Conservation (phyloP, 129 eudicot genomes). For the Pseudognaphalium luteoalbum region DNA sequence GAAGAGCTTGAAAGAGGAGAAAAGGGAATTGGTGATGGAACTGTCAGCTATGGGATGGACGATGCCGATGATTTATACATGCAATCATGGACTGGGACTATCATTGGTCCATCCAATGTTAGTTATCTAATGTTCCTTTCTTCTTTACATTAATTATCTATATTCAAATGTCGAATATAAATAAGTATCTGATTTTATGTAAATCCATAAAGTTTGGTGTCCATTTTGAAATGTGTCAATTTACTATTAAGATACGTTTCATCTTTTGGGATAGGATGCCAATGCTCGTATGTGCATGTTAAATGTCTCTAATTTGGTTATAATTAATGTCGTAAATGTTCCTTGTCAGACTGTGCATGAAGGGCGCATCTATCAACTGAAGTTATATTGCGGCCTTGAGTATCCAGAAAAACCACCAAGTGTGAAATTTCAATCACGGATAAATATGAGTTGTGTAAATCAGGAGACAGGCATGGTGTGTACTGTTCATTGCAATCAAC, state of each 20-base stretch:
- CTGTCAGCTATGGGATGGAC: constrained; percentile 92
- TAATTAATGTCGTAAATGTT: constrained; percentile 7
- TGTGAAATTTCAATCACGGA: constrained; percentile 53
- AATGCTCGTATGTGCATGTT: background rate
- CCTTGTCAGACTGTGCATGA: constrained; percentile 70
- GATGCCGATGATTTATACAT: constrained; percentile 84
- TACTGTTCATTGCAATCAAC: constrained; percentile 3
- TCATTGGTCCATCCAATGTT: constrained; percentile 79
- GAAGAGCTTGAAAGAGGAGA: constrained; percentile 95
- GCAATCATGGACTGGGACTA: constrained; percentile 94
- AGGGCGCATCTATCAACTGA: constrained; percentile 67
- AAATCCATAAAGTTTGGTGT: background rate
- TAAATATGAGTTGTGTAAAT: constrained; percentile 57
- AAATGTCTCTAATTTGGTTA: background rate
- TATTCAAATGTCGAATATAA: background rate
- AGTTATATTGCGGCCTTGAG: constrained; percentile 50
- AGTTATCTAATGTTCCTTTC: constrained; percentile 32
- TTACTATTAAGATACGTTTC: background rate
- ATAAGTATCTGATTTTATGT: background rate
- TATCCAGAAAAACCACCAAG: constrained; percentile 58
- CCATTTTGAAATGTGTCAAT: background rate
- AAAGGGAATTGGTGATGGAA: constrained; percentile 93
- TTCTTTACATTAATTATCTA: background rate
- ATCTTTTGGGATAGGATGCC: constrained; percentile 2
- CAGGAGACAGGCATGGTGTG: constrained; percentile 70